Base-by-base conservation (phyloP, 164 flowering plant species). In the Echeveria elegans region DNA sequence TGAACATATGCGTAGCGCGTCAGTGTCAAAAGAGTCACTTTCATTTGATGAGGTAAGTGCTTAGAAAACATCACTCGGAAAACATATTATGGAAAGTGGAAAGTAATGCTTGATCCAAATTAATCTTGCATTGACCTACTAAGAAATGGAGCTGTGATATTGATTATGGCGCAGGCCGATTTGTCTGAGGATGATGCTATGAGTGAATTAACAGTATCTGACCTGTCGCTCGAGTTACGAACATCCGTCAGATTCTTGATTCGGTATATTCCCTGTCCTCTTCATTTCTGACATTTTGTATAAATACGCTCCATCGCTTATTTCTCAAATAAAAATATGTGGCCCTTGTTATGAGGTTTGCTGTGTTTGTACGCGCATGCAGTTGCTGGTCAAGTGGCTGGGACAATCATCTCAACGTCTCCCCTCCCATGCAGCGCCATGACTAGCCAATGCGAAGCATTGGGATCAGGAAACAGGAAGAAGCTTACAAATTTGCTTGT, bases 371-470 rank as follows among this genome's bases (percentile, higher is more conserved):
- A 94, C 97, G 93, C 96, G 31, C 90, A 89, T 43, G 93, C 84
- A 75, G 96, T 85, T n/a, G 99, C 99, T 65, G 93, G 97, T 70
- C 95, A 89, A 72, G 93, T 91, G 41, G 99, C 92, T 30, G 91
- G 95, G 64, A 60, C 97, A 74, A 71, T 91, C 5, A 71, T 88
- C 23, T 83, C 95, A 8, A 86, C 89, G 59, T 89, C 97, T 4
- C 91, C 95, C 15, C 91, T 91, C 28, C 85, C 99, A 6, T 94
- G 83, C 72, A 81, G 89, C 63, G 67, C 93, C 72, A 88, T 91
- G 92, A 83, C 99, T 11, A 81, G 86, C 70, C 96, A 87, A 19
- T 94, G 99, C 67, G 97, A 94, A 83, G 84, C 93, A 23, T 82
- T 89, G 30, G 92, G 91, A 41, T 77, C 80, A 5, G 90, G 87